phyloP scores from a whole-genome alignment of 257 asterid species.

The Prunella vulgaris region DNA sequence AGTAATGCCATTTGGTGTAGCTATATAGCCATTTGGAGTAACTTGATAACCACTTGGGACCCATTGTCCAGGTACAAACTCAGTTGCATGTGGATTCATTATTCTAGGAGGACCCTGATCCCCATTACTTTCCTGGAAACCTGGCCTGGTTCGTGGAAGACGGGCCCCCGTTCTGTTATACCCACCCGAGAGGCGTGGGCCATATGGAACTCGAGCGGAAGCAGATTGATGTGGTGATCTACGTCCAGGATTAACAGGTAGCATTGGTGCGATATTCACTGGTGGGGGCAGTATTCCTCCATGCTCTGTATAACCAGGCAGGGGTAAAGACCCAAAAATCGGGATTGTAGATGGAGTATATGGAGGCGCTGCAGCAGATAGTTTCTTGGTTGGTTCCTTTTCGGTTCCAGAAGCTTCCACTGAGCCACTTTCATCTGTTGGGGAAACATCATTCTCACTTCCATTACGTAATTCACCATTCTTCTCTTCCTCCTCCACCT shows the following conservation, averaged over 20 bases:
- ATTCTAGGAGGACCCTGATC: slow-evolving; percentile 45
- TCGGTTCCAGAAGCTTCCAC: slow-evolving; percentile 44
- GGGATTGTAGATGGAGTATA: slow-evolving; percentile 59
- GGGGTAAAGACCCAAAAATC: slow-evolving; percentile 52
- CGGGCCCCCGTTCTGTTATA: slow-evolving; percentile 60
- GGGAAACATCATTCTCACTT: slow-evolving; percentile 15
- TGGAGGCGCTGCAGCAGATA: slow-evolving; percentile 86
- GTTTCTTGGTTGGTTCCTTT: slow-evolving; percentile 62
- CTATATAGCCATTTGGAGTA: slow-evolving; percentile 56
- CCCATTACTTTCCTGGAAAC: slow-evolving; percentile 48
- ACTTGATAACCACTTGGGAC: slow-evolving; percentile 56
- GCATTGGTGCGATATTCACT: slow-evolving; percentile 48
- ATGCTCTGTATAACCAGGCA: slow-evolving; percentile 51
- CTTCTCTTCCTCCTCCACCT: slow-evolving; percentile 25
- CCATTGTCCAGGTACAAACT: slow-evolving; percentile 78
- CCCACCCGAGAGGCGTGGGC: slow-evolving; percentile 79
- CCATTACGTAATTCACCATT: slow-evolving; percentile 22
- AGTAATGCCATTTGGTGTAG: slow-evolving; percentile 42
- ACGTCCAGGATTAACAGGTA: slow-evolving; percentile 56
- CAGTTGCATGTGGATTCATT: slow-evolving; percentile 86
- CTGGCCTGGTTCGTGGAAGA: slow-evolving; percentile 53
- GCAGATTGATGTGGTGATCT: slow-evolving; percentile 84
- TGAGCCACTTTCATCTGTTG: slow-evolving; percentile 28
- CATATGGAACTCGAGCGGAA: slow-evolving; percentile 69
- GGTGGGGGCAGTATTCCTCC: slow-evolving; percentile 82